A percentile compares a stretch with the other conserved stretches of the same genome.
These are phyloP conservation scores for Sclerotiophoma versabilis DNA, from an alignment of 2,329 filamentous ascomycete genomes.

Conservation along the genomic window DNA sequence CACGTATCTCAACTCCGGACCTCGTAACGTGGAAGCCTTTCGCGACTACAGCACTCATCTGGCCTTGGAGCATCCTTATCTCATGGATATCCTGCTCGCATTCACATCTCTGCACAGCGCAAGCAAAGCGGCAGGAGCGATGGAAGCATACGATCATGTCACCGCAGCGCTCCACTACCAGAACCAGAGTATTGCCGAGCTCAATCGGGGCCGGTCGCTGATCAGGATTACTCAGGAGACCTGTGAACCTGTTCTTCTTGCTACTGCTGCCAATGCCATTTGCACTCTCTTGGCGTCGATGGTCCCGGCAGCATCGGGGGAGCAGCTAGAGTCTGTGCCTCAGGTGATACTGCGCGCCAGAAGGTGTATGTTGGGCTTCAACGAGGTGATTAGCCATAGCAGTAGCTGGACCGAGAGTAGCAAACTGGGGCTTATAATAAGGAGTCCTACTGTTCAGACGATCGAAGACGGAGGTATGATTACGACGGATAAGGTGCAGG, in stretches of 20 bases:
- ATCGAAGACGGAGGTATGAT: not conserved
- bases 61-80: constrained; percentile 15
- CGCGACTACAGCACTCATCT: constrained; percentile 11
- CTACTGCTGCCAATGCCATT: not conserved
- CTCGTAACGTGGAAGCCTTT: constrained; percentile 13
- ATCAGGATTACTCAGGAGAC: not conserved
- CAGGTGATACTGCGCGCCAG: constrained; percentile 2
- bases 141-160: constrained; percentile 1
- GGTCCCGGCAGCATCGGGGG: not conserved
- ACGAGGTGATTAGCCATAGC: not conserved
- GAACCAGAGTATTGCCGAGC: constrained; percentile 5
- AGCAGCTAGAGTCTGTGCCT: not conserved
- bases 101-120: constrained; percentile 18
- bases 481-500: not conserved
- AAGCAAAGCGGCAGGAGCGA: not conserved
- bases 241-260: not conserved
- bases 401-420: not conserved
- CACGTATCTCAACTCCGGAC: constrained; percentile 7
- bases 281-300: not conserved
- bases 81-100: constrained; percentile 21
- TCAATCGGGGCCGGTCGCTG: not conserved
- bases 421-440: not conserved
- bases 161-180: constrained; percentile 4
- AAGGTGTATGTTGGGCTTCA: not conserved
- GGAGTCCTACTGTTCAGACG: not conserved